A percentile compares a stretch with the other conserved stretches of the same genome.
These are phyloP conservation scores for Penicillium argentinense DNA, from an alignment of 495 filamentous ascomycete genomes.

Conservation along the genomic window DNA sequence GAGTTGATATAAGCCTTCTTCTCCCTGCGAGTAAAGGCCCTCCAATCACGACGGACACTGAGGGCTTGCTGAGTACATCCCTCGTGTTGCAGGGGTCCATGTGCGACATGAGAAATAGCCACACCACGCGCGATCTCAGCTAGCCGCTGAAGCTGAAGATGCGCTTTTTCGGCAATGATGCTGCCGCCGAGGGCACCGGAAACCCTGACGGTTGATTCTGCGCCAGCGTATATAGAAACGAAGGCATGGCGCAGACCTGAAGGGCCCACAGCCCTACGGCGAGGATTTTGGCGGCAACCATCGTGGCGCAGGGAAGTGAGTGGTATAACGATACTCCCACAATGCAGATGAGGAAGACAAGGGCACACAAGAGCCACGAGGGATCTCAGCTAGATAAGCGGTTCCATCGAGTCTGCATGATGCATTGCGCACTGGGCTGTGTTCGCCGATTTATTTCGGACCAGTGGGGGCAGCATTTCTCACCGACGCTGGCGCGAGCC, in stretches of 20 bases:
- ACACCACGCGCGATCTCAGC: not conserved
- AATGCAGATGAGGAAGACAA: no score
- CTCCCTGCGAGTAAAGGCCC: slow-evolving; percentile 34
- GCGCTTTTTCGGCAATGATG: not conserved
- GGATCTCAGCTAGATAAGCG: slow-evolving; percentile 1
- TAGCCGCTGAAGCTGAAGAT: slow-evolving; percentile 1
- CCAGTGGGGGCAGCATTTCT: not conserved
- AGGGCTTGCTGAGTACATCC: not conserved
- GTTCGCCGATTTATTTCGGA: slow-evolving; percentile 1
- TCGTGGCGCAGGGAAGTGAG: not conserved
- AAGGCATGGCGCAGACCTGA: not conserved
- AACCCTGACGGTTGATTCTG: not conserved
- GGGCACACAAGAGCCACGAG: not conserved
- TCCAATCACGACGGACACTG: slow-evolving; percentile 49
- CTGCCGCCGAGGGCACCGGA: not conserved
- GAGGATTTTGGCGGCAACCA: not conserved
- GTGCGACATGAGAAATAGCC: not conserved
- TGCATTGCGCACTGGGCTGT: no score
- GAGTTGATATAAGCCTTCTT: slow-evolving; percentile 61
- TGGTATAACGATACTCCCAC: not conserved
- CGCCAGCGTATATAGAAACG: not conserved
- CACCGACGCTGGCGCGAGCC: not conserved
- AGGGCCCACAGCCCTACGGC: not conserved
- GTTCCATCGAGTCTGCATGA: not conserved
- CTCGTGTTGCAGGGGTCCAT: not conserved